A percentile compares a stretch with the other conserved stretches of the same genome.
These are phyloP conservation scores for Blastocystis sp. DNA, from an alignment of 352 stramenopile species.

Conservation along the genomic window DNA sequence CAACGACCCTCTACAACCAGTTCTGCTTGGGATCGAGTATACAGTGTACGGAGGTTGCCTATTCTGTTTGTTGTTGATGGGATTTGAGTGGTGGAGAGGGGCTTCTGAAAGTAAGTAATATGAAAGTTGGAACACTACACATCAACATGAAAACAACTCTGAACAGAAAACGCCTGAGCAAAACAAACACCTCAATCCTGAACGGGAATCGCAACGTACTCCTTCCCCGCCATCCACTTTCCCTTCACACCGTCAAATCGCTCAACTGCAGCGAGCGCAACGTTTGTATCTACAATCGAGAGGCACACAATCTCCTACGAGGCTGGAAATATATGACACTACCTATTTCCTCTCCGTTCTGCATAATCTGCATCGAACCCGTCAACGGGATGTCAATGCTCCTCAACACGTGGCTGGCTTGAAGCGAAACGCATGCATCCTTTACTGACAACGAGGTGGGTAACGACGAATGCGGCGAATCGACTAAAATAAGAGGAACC, in stretches of 20 bases:
- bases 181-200: not conserved
- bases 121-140: too few relatives aligned
- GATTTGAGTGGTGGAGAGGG: too few relatives aligned
- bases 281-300: not conserved
- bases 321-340: not conserved
- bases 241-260: not conserved
- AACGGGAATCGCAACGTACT: not conserved
- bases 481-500: not conserved
- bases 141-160: too few relatives aligned
- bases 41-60: not conserved
- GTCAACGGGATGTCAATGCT: not conserved
- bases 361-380: not conserved
- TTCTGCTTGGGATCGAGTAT: not conserved
- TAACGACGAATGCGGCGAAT: not conserved
- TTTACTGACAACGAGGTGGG: not conserved
- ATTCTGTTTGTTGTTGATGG: not conserved
- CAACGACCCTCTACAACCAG: not conserved
- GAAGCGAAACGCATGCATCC: not conserved
- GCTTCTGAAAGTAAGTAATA: too few relatives aligned
- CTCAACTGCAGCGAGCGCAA: not conserved
- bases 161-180: too few relatives aligned
- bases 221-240: not conserved
- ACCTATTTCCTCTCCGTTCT: not conserved
- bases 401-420: not conserved
- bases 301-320: not conserved